Evolutionary conservation across 345 rosid species (phyloP), one percentile per base, ranked within the genome.

Genomic region (Heritiera littoralis): DNA sequence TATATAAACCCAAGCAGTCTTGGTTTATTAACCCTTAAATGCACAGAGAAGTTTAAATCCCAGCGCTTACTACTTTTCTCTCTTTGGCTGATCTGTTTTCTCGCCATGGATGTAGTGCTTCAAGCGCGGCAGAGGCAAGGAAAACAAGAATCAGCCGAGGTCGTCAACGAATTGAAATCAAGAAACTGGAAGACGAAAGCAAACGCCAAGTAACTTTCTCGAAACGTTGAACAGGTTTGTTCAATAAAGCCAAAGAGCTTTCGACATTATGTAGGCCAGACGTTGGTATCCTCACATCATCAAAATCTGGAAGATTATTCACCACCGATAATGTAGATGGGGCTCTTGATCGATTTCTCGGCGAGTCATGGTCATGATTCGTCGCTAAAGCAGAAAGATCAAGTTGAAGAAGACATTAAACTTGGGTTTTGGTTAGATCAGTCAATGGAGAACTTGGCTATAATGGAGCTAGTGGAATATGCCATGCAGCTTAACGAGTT

Each of bases 181-280:
- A 83, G 81, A 76, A 80, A 68, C 60, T 78, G 0, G 66, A 77
- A 45, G 66, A 73, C 56, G 65, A 74, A 15, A 77, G 20, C 74
- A 68, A 56, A 43, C 20, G 63, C 46, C 81, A 77, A 67, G 83
- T 83, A 0, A 78, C 81, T 7, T 83, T 80, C 79, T 83, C 83
- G 0, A 80, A 83, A 58, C 83, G 83, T 18, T 75, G 79, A 4
- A 17, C 9, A 0, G 86, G 89, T 15, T 77, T 85, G 18, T 73
- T 83, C 80, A 87, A 80, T 77, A 87, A 85, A 66, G 89, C 86
- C 0, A 78, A 80, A 48, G 89, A 82, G 73, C 81, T 83, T 2
- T 76, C 84, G 55, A 77, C 82, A 14, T 66, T 87, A 3, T 83
- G 85, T 2, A 88, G 86, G 1, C 83, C 76, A 0, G 73, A 85